These are phyloP conservation scores for Ophiocordyceps sinensis DNA, from an alignment of 2,329 filamentous ascomycete genomes.

Conservation along the genomic window DNA sequence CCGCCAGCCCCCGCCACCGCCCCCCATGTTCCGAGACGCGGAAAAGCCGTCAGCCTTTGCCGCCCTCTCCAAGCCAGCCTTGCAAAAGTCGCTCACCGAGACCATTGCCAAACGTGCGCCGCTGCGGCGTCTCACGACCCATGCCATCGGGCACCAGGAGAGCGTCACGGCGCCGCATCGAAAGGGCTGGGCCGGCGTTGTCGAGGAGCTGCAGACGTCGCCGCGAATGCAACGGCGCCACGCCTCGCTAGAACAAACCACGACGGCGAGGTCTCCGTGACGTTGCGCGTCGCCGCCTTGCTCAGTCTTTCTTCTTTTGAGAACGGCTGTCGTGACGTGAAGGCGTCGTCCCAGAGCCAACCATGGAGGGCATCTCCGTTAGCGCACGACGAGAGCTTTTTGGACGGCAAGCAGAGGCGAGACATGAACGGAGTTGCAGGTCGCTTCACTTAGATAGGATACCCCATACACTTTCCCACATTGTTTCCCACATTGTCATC, in stretches of 20 bases:
- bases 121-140: slow-evolving; percentile 37
- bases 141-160: slow-evolving; percentile 37
- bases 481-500: background rate
- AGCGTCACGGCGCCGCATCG: slow-evolving; percentile 31
- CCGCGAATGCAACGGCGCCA: slow-evolving; percentile 46
- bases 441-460: slow-evolving; percentile 24
- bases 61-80: slow-evolving; percentile 15
- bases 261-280: slow-evolving; percentile 21
- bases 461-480: slow-evolving; percentile 12
- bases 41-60: slow-evolving; percentile 19
- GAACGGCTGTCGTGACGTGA: no score
- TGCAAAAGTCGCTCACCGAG: slow-evolving; percentile 29
- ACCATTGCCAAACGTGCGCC: slow-evolving; percentile 30
- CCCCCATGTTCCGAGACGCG: slow-evolving; percentile 14
- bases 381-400: background rate
- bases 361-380: background rate
- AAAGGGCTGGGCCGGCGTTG: slow-evolving; percentile 47
- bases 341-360: background rate
- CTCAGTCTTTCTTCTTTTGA: background rate
- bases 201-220: slow-evolving; percentile 46
- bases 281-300: background rate
- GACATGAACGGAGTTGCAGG: slow-evolving; percentile 6
- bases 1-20: slow-evolving; percentile 18
- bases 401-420: background rate
- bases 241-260: slow-evolving; percentile 45